Evolutionary conservation across 78 protist species (phyloP).

Genomic region (Tieghemostelium lacteum): DNA sequence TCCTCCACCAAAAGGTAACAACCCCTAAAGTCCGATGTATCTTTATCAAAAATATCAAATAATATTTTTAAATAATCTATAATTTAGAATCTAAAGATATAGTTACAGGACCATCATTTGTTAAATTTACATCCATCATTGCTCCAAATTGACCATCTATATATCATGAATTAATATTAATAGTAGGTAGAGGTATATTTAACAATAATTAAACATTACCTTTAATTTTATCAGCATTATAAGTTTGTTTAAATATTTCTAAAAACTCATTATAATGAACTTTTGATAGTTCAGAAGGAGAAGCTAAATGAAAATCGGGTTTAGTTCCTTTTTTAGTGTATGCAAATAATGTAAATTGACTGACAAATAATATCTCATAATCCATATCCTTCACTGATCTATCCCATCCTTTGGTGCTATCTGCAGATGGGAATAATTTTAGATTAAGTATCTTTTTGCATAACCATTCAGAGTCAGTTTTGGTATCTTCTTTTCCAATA

Average conservation of each 20-base stretch:
- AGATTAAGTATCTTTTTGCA: conserved; percentile 37
- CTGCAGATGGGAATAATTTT: conserved; percentile 28
- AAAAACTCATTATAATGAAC: conserved; percentile 43
- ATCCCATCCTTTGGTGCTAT: conserved; percentile 72
- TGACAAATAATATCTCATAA: conserved; percentile 72
- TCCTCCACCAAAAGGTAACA: too few relatives aligned
- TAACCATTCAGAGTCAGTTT: conserved; percentile 25
- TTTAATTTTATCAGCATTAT: conserved; percentile 49
- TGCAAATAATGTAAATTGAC: conserved; percentile 87
- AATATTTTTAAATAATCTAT: too few relatives aligned
- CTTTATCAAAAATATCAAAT: too few relatives aligned
- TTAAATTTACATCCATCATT: conserved; percentile 78
- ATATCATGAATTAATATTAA: not conserved
- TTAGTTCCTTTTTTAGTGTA: conserved; percentile 58
- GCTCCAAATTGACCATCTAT: conserved; percentile 87
- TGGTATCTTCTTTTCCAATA: conserved; percentile 28
- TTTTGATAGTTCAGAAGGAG: conserved; percentile 12
- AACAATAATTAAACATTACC: conserved; percentile 9
- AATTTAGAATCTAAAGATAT: conserved; percentile 63
- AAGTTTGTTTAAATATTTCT: not conserved
- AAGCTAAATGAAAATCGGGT: conserved; percentile 86
- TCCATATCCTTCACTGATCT: conserved; percentile 48
- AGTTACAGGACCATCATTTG: conserved; percentile 91
- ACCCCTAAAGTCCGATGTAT: too few relatives aligned
- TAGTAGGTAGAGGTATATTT: not conserved